These are phyloP conservation scores for Coemansia sp. DNA, from an alignment of 192 early-diverging fungal genomes.

Conservation along the genomic window DNA sequence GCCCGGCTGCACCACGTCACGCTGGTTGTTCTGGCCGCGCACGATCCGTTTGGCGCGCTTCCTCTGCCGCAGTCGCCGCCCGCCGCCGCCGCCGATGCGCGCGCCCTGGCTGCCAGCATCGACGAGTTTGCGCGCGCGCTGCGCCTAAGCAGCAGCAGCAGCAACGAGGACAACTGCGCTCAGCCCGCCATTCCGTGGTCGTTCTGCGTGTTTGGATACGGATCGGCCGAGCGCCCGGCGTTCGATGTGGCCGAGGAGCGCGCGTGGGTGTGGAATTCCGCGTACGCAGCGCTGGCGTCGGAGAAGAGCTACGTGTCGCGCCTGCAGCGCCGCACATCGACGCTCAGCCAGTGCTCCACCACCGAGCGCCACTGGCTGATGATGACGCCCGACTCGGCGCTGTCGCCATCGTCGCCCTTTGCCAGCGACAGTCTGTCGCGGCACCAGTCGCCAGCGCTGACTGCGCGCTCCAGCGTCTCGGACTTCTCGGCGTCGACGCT, in stretches of 20 bases:
- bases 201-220: slow-evolving; percentile 37
- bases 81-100: neutral
- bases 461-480: slow-evolving; percentile 43
- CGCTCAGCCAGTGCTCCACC: slow-evolving; percentile 53
- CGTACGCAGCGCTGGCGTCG: neutral
- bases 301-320: slow-evolving; percentile 6
- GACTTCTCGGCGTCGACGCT: slow-evolving; percentile 16
- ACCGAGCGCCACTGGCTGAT: slow-evolving; percentile 51
- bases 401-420: neutral
- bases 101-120: slow-evolving; percentile 11
- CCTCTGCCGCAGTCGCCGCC: slow-evolving; percentile 1
- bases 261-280: slow-evolving; percentile 21
- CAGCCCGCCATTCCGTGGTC: slow-evolving; percentile 9
- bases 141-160: slow-evolving; percentile 8
- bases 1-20: slow-evolving; percentile 35
- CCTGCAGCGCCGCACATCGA: slow-evolving; percentile 32
- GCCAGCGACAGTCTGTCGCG: slow-evolving; percentile 30
- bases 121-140: slow-evolving; percentile 41
- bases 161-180: neutral
- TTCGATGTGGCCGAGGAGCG: slow-evolving; percentile 21
- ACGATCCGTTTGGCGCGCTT: slow-evolving; percentile 22
- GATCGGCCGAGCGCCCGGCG: slow-evolving; percentile 16
- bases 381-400: slow-evolving; percentile 25
- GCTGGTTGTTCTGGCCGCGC: slow-evolving; percentile 22
- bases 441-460: slow-evolving; percentile 32